Evolutionary conservation across 805 yeast species (phyloP).

Genomic region (Monosporozyma unispora): DNA sequence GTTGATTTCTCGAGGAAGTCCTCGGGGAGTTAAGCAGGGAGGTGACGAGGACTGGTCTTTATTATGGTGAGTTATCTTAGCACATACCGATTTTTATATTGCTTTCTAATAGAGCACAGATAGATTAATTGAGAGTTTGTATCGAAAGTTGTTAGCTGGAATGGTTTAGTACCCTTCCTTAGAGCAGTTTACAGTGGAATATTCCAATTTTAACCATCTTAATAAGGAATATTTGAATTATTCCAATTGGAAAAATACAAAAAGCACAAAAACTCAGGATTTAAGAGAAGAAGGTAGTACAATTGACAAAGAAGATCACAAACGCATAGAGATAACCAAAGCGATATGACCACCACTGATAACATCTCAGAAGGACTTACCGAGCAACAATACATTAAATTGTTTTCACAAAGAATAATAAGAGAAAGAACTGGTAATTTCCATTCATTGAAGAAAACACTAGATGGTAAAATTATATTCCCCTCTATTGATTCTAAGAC

Average conservation of each 20-base stretch:
- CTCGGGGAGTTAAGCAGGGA: not conserved
- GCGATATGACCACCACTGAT: slow-evolving; percentile 1
- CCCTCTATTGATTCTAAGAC: slow-evolving; percentile 26
- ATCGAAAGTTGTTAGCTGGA: too few species aligned
- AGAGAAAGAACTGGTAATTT: slow-evolving; percentile 29
- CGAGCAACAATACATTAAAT: slow-evolving; percentile 13
- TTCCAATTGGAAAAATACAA: too few species aligned
- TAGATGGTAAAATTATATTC: slow-evolving; percentile 19
- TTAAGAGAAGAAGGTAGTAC: too few species aligned
- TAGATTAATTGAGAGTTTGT: too few species aligned
- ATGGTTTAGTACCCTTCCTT: too few species aligned
- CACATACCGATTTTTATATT: too few species aligned
- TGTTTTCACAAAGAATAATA: slow-evolving; percentile 23
- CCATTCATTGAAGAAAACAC: slow-evolving; percentile 23
- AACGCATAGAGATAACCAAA: not conserved
- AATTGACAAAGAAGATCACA: not conserved
- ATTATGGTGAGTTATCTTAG: too few species aligned
- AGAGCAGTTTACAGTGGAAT: too few species aligned
- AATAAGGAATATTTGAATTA: not conserved
- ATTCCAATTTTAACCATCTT: too few species aligned
- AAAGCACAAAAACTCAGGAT: too few species aligned
- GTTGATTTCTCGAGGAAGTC: not conserved
- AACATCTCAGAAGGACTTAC: not conserved
- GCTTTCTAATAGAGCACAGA: too few species aligned
- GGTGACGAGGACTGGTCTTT: too few species aligned